Evolutionary conservation across 2,329 filamentous ascomycete species (phyloP), one percentile per base, ranked within the genome.

Genomic region (Diaporthe capsici): DNA sequence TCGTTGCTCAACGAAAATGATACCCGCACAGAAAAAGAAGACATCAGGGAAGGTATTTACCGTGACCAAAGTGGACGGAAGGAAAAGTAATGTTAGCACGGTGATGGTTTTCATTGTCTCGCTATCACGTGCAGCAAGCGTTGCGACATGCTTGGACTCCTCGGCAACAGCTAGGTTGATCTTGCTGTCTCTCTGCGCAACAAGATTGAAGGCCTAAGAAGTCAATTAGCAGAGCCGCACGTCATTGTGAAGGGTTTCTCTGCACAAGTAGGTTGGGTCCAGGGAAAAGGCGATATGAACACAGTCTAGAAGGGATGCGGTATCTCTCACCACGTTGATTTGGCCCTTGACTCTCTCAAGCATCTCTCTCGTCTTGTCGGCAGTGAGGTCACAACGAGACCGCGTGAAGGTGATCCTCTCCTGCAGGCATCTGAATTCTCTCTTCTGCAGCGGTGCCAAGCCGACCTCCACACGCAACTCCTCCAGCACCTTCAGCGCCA

Each of bases 31-130:
- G 12, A 39, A 39, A 39, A 4, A 12, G 12, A 3, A 39, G 9
- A 39, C 2, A 10, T 0, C 9, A 10, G 10, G 37, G 3, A 1
- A 15, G 4, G 28, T 53, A 13, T 25, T 68, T 51, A 73, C 74
- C 7, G 70, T 73, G 2, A 75, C 71, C 2, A 73, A 28, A 1
- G 51, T 75, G 1, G 74, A 75, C 1, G 74, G 70, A 17, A 73
- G 60, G 17, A 75, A 75, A 7, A 73, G 61, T 9, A 75, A 15
- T 3, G 60, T 75, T 5, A 73, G 22, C 8, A 75, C 70, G 1
- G 74, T 75, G 31, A 73, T 75, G 2, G 70, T 73, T 17, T 68
- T 75, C 74, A 75, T 73, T 15, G 70, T 75, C 60, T 68, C 70
- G 60, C 70, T 73, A 7, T 75, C 74, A 9, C 60, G 31, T 10